Evolutionary conservation across 257 asterid species (phyloP).

Genomic region (Rehmannia glutinosa): DNA sequence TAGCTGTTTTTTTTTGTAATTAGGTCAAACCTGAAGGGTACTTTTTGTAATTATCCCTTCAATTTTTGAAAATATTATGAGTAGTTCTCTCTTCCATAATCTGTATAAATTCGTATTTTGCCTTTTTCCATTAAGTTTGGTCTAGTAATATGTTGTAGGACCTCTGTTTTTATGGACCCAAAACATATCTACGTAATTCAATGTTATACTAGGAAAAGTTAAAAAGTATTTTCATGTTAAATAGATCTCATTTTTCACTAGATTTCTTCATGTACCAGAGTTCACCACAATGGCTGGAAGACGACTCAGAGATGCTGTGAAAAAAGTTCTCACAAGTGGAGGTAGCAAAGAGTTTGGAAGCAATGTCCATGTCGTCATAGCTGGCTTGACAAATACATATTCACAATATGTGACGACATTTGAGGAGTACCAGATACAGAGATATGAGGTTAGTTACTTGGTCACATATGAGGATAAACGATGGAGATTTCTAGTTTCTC

Average conservation of each 20-base stretch:
- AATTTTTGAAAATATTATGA: not conserved
- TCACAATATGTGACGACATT: conserved; percentile 87
- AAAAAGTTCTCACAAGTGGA: conserved; percentile 43
- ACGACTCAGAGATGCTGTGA: conserved; percentile 92
- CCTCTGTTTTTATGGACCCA: not conserved
- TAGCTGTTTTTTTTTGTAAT: too few relatives aligned
- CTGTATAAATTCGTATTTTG: not conserved
- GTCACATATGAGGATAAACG: not conserved
- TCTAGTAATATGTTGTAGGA: not conserved
- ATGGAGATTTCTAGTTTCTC: not conserved
- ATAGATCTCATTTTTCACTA: conserved; percentile 2
- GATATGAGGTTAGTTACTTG: conserved; percentile 82
- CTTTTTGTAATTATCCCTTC: too few relatives aligned
- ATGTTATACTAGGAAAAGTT: not conserved
- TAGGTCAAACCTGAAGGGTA: too few relatives aligned
- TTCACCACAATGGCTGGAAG: conserved; percentile 99
- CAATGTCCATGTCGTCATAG: conserved; percentile 78
- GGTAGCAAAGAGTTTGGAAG: conserved; percentile 42
- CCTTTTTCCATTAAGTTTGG: not conserved
- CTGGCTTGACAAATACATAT: conserved; percentile 93
- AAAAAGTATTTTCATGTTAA: not conserved
- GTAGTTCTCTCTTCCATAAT: too few relatives aligned
- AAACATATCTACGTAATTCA: not conserved
- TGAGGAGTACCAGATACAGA: conserved; percentile 92
- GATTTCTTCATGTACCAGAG: conserved; percentile 37